phyloP scores from a whole-genome alignment of 305 asterid genomes.

The Fraxinus dipetala region DNA sequence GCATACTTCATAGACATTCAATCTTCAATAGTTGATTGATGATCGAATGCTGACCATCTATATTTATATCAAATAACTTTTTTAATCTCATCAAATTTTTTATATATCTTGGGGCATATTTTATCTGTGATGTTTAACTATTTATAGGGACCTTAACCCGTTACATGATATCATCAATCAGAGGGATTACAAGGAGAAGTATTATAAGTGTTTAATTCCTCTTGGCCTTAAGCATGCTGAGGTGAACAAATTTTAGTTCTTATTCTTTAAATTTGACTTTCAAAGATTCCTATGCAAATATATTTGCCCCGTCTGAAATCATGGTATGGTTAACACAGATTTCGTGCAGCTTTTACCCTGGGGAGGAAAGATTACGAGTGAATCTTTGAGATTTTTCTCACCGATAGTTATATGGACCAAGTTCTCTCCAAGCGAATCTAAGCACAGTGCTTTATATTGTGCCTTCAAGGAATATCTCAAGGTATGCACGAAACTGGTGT shows the following conservation, averaged over 20 bases:
- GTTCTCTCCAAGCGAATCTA: slow-evolving; percentile 55
- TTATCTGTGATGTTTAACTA: neutral
- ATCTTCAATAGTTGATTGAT: neutral
- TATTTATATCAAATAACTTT: slow-evolving; percentile 13
- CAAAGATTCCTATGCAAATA: neutral
- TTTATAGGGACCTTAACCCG: slow-evolving; percentile 75
- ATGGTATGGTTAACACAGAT: slow-evolving; percentile 45
- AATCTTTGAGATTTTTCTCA: slow-evolving; percentile 81
- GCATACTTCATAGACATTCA: neutral
- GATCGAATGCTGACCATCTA: neutral
- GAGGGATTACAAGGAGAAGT: slow-evolving; percentile 64
- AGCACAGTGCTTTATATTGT: slow-evolving; percentile 50
- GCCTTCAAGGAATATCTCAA: slow-evolving; percentile 86
- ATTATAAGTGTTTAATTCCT: slow-evolving; percentile 60
- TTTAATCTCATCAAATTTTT: neutral
- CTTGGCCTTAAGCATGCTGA: slow-evolving; percentile 65
- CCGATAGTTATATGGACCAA: slow-evolving; percentile 89
- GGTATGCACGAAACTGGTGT: slow-evolving; percentile 42
- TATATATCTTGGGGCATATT: neutral
- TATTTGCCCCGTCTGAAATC: slow-evolving; percentile 29
- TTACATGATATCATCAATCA: slow-evolving; percentile 56
- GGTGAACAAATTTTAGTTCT: slow-evolving; percentile 32
- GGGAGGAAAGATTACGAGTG: slow-evolving; percentile 94
- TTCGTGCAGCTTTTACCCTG: slow-evolving; percentile 96
- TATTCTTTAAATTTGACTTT: neutral